A percentile compares a stretch with the other conserved stretches of the same genome.
These are phyloP conservation scores for Pseudogymnoascus sp. DNA, from an alignment of 2,329 filamentous ascomycete genomes.

Conservation along the genomic window DNA sequence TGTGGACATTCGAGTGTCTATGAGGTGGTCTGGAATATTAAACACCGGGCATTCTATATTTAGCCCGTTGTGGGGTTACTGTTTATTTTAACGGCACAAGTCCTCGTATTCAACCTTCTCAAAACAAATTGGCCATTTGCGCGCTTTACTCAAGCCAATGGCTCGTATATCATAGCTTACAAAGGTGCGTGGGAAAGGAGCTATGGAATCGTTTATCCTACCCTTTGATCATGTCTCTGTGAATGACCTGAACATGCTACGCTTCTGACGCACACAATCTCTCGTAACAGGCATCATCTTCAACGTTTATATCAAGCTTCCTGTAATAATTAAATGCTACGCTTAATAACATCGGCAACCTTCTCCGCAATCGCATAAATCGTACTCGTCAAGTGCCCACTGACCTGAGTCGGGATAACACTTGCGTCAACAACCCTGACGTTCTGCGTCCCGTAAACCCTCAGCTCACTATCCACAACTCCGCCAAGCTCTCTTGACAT, in stretches of 20 bases:
- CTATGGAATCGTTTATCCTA: too few species aligned
- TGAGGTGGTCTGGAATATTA: background rate
- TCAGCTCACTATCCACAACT: background rate
- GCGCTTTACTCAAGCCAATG: background rate
- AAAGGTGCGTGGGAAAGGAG: background rate
- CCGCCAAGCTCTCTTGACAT: conserved; percentile 24
- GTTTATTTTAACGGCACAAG: background rate
- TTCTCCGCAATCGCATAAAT: conserved; percentile 18
- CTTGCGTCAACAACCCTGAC: conserved; percentile 30
- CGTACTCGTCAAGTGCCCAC: conserved; percentile 12
- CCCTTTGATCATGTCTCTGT: background rate
- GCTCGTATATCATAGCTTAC: background rate
- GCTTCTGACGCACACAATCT: too few species aligned
- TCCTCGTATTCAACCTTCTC: background rate
- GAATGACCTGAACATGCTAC: too few species aligned
- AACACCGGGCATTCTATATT: background rate
- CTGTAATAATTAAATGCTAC: too few species aligned
- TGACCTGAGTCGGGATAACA: conserved; percentile 3
- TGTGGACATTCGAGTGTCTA: background rate
- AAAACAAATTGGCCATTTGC: background rate
- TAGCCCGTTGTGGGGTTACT: background rate
- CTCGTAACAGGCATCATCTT: too few species aligned
- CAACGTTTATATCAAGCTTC: too few species aligned
- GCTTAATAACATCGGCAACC: conserved; percentile 17
- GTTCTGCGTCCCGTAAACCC: conserved; percentile 36